A percentile compares a stretch with the other conserved stretches of the same genome.
Conservation (phyloP, 2,329 filamentous ascomycete species). For the Hymenoscyphus salicellus region DNA sequence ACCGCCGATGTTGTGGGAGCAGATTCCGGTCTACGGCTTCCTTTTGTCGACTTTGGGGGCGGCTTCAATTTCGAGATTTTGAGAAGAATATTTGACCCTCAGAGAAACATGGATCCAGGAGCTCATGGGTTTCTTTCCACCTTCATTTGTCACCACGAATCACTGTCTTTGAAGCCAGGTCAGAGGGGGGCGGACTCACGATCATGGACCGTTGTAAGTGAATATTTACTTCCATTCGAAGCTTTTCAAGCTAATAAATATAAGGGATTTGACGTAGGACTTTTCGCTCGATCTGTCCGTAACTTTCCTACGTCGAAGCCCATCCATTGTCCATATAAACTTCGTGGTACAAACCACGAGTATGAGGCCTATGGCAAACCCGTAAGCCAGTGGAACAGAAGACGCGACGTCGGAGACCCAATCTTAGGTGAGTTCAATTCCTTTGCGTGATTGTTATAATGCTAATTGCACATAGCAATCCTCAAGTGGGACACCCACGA, state of each 20-base stretch:
- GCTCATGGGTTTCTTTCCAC: not conserved
- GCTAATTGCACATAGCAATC: constrained; percentile 7
- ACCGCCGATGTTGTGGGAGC: not conserved
- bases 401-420: not conserved
- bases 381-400: not conserved
- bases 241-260: constrained; percentile 1
- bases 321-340: constrained; percentile 10
- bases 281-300: constrained; percentile 17
- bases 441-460: not conserved
- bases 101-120: not conserved
- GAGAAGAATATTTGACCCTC: not conserved
- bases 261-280: constrained; percentile 16
- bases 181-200: constrained; percentile 2
- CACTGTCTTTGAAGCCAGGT: constrained; percentile 1
- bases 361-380: not conserved
- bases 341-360: constrained; percentile 10
- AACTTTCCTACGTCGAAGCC: not conserved
- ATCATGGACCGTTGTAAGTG: constrained; percentile 6
- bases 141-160: not conserved
- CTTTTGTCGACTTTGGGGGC: not conserved
- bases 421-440: constrained; percentile 7
- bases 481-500: not conserved
- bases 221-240: not conserved
- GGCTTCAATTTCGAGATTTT: not conserved
- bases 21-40: not conserved